Evolutionary conservation across 352 stramenopile genomes (phyloP).

Genomic region (Phytophthora agathidicida): DNA sequence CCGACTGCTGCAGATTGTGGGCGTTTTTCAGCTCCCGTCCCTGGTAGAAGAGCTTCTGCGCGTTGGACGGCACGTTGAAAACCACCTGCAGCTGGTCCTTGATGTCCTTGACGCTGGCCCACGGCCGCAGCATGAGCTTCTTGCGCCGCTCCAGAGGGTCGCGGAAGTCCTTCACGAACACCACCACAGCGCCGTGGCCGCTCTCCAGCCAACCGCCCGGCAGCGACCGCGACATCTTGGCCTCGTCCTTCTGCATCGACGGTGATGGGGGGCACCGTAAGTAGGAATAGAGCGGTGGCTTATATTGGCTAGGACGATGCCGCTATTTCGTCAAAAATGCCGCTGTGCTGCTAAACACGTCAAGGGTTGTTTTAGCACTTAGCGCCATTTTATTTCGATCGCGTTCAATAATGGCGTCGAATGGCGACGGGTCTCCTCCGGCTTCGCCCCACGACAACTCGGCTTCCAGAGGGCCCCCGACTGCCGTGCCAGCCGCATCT

Average conservation of each 20-base stretch:
- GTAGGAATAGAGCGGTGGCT: no score
- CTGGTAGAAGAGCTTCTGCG: slow-evolving; percentile 85
- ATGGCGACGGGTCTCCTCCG: slow-evolving; percentile 15
- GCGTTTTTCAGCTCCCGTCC: slow-evolving; percentile 84
- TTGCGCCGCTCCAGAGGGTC: slow-evolving; percentile 83
- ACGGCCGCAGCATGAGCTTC: slow-evolving; percentile 81
- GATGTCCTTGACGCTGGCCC: slow-evolving; percentile 85
- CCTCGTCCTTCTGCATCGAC: slow-evolving; percentile 50
- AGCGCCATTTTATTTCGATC: no score
- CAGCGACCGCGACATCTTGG: slow-evolving; percentile 73
- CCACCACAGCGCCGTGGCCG: slow-evolving; percentile 67
- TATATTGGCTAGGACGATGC: no score
- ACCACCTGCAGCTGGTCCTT: slow-evolving; percentile 87
- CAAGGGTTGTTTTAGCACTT: no score
- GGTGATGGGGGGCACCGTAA: no score
- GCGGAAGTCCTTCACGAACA: slow-evolving; percentile 84
- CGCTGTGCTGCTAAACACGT: no score
- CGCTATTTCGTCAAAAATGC: no score
- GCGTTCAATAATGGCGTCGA: no score
- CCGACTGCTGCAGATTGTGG: slow-evolving; percentile 83
- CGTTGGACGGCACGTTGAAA: slow-evolving; percentile 79
- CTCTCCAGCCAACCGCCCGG: slow-evolving; percentile 80
- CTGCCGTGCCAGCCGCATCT: neutral
- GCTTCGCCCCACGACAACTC: slow-evolving; percentile 23
- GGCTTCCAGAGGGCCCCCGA: neutral